Evolutionary conservation across 768 basidiomycete genomes (phyloP), one percentile per base, ranked within the genome.

Genomic region (Chlorophyllum brunneum): DNA sequence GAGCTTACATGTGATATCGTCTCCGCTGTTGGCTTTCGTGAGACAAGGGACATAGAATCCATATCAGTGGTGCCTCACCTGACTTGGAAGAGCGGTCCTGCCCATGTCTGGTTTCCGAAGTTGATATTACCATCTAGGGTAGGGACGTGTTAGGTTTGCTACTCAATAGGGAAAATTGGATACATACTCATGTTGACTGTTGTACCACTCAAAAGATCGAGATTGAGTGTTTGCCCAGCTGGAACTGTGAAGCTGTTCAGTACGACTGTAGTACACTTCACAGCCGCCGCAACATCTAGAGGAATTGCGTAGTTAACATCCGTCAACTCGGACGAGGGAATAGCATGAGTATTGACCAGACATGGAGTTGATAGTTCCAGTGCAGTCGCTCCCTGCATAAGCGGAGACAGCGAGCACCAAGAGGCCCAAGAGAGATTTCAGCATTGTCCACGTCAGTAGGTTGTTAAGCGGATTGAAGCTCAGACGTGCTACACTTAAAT

Each of bases 161-260:
- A 33, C 30, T 42, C 23, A 41, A 34, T 5, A 2, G 15, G 34
- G 41, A 31, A n/a, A 24, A 43, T 24, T 16, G 15, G 20, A 42
- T 13, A 66, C 79, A 60, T 57, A 83, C 82, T 64, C 65, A 86
- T 65, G 43, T 78, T 83, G 54, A 86, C 84, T 3, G 73, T 81
- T 1, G 81, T 76, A 4, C 78, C 78, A 22, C 64, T 58, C 34
- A 69, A 53, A 29, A 85, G 68, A 16, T 63, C 56, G 26, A 86
- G 71, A 13, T 66, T 69, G 59, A 85, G 72, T 0, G 70, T 74
- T 64, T 76, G 44, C 11, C 80, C 81, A 29, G 71, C 76, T 10
- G 82, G 77, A 30, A 83, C 82, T 6, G 76, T 80, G 64, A 84
- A 82, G 8, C 65, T 55, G 36, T 79, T 71, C 60, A 85, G 76